These are phyloP conservation scores for Plasmodium adleri DNA, from an alignment of 169 alveolate species.

Conservation along the genomic window DNA sequence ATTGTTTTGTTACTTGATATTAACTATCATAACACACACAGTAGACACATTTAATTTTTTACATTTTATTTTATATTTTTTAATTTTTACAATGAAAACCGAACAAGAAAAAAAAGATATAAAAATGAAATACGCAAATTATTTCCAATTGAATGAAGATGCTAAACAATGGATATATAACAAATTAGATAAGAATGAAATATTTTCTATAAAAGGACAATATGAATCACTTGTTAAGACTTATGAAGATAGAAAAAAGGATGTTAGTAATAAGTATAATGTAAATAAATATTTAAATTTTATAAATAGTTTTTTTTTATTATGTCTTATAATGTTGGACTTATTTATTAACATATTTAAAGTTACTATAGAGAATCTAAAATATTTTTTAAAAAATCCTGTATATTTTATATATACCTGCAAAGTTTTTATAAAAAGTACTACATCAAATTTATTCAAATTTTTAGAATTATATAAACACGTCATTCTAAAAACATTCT, in stretches of 20 bases:
- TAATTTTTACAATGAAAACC: too few relatives aligned
- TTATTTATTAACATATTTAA: neutral
- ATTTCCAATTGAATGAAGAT: constrained; percentile 21
- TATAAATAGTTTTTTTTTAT: constrained; percentile 14
- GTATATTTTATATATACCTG: constrained; percentile 2
- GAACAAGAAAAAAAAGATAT: constrained; percentile 5
- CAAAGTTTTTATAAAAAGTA: constrained; percentile 8
- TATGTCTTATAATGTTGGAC: constrained; percentile 28
- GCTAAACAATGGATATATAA: constrained; percentile 37
- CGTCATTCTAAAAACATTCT: neutral
- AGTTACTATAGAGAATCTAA: neutral
- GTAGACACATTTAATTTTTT: too few relatives aligned
- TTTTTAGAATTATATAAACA: neutral
- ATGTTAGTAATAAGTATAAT: constrained; percentile 46
- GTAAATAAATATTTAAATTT: constrained; percentile 31
- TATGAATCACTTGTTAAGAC: constrained; percentile 23
- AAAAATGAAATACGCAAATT: neutral
- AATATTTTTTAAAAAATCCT: constrained; percentile 7
- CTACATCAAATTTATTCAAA: neutral
- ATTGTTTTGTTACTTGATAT: too few relatives aligned
- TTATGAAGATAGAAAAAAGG: constrained; percentile 27
- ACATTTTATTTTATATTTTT: too few relatives aligned
- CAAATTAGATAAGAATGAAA: constrained; percentile 32
- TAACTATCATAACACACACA: too few relatives aligned
- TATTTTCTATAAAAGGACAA: constrained; percentile 14